A percentile compares a stretch with the other conserved stretches of the same genome.
Conservation (phyloP, 305 asterid genomes). For the Fraxinus sp. region DNA sequence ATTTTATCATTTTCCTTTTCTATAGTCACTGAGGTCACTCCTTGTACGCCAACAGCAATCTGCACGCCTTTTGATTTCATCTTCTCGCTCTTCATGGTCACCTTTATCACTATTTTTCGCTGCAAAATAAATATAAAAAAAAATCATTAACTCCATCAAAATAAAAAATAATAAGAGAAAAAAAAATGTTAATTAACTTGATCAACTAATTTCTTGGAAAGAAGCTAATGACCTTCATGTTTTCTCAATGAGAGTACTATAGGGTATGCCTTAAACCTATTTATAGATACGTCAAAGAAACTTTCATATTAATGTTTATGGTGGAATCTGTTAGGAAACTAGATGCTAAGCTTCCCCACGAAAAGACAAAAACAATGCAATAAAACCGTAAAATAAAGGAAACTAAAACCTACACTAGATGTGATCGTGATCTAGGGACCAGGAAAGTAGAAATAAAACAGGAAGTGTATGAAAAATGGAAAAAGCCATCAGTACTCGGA, state of each 20-base stretch:
- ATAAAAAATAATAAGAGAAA: neutral
- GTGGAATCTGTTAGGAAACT: neutral
- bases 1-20: constrained; percentile 25
- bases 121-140: neutral
- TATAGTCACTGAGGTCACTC: constrained; percentile 18
- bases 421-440: neutral
- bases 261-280: neutral
- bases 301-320: neutral
- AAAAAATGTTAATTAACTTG: no score
- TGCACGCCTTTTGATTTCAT: constrained; percentile 18
- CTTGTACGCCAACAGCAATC: neutral
- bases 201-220: no score
- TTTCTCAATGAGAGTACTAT: neutral
- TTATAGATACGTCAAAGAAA: neutral
- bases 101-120: constrained; percentile 13
- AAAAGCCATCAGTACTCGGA: no score
- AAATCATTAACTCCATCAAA: neutral
- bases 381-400: neutral
- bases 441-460: neutral
- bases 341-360: neutral
- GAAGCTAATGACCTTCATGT: neutral
- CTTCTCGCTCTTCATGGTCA: neutral
- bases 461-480: no score
- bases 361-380: neutral
- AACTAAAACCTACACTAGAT: neutral